These are phyloP conservation scores for Candida orba DNA, from an alignment of 805 yeast genomes.

Conservation along the genomic window DNA sequence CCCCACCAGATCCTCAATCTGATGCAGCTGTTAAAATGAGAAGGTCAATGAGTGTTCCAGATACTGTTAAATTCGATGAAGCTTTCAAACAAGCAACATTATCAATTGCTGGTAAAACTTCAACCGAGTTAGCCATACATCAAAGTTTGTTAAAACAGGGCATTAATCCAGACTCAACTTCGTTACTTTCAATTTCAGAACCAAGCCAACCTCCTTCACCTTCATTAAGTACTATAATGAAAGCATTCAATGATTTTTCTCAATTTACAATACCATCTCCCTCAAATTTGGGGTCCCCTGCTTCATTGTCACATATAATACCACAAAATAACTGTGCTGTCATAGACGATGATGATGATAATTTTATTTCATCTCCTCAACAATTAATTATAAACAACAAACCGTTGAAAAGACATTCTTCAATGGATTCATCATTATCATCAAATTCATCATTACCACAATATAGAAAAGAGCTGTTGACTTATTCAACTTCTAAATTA, in stretches of 20 bases:
- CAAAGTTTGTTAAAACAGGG: constrained; percentile 30
- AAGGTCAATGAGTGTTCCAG: constrained; percentile 14
- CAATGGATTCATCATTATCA: constrained; percentile 14
- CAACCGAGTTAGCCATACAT: constrained; percentile 37
- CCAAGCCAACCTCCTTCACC: constrained; percentile 10
- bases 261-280: constrained; percentile 16
- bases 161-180: constrained; percentile 34
- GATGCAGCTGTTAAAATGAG: constrained; percentile 2
- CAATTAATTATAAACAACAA: background rate
- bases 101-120: constrained; percentile 48
- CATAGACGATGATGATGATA: constrained; percentile 8
- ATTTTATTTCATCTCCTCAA: background rate
- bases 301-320: constrained; percentile 1
- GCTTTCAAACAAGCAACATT: constrained; percentile 51
- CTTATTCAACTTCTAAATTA: constrained; percentile 5
- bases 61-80: constrained; percentile 25
- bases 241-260: constrained; percentile 22
- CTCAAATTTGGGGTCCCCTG: constrained; percentile 13
- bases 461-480: constrained; percentile 16
- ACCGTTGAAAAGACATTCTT: constrained; percentile 9
- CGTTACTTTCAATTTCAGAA: too few relatives aligned
- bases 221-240: constrained; percentile 15
- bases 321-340: constrained; percentile 4
- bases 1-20: background rate
- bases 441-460: constrained; percentile 16